Base-by-base conservation (phyloP, 306 rosid species). In the Gastrolobium bilobum region DNA sequence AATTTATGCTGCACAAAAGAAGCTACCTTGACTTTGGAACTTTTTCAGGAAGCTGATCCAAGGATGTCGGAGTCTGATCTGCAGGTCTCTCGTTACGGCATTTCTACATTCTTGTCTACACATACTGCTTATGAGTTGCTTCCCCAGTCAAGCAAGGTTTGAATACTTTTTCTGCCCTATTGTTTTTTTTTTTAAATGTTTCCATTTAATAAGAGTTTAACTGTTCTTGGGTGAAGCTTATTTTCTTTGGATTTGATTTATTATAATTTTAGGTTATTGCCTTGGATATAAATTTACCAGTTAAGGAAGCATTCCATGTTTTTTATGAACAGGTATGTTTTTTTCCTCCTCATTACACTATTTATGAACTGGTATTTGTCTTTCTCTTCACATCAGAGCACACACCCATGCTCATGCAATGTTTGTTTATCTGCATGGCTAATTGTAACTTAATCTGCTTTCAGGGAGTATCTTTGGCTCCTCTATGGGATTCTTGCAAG, bases 141-240 rank as follows among this genome's bases (percentile, higher is more conserved):
- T 81, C 94, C 94, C 1, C 86, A 85, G 81, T 91, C 92, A 3
- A 91, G 94, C 76, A 91, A 89, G 97, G 97, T 91, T 78, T 80
- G 90, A 59, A 72, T 77, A 76, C 76, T 46, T 43, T 6, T 73
- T 43, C 77, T 83, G 73, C 73, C 68, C 31, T 77, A 44, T 46
- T 9, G 7, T 61, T 62, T 31, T 48, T 58, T 48, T 58, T 38
- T 15, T 4, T 4, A 5, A 40, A 37, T 31, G 7, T 53, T 4
- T 40, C 66, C 68, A 11, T 39, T 60, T 13, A 69, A 76, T 63
- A 53, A 10, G 64, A 20, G 47, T 39, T 58, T 64, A 44, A 52
- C 71, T 79, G 10, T 64, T 50, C 50, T 58, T 46, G 39, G 67
- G 70, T 79, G 60, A 48, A 39, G 10, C 53, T 77, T 46, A 7